Conservation (phyloP, 306 rosid genomes). For the Gastrolobium villosum region DNA sequence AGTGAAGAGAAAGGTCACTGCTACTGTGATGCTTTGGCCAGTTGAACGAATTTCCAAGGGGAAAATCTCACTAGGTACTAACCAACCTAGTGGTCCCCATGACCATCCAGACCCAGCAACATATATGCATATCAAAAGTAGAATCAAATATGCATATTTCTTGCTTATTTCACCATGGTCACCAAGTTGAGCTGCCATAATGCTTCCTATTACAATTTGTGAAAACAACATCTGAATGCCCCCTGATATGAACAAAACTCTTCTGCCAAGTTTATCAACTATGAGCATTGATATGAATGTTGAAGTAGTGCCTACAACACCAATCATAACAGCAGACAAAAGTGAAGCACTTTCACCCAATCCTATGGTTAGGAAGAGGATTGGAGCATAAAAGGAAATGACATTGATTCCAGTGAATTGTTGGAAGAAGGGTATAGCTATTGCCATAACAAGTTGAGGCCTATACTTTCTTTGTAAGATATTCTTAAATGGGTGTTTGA, state of each 20-base stretch:
- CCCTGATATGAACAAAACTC: constrained; percentile 64
- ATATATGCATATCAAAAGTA: constrained; percentile 62
- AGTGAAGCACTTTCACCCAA: constrained; percentile 70
- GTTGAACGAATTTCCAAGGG: constrained; percentile 71
- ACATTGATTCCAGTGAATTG: constrained; percentile 78
- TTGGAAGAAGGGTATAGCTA: constrained; percentile 75
- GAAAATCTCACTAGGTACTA: constrained; percentile 76
- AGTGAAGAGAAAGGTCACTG: constrained; percentile 65
- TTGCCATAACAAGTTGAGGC: constrained; percentile 77
- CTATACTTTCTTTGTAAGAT: constrained; percentile 61
- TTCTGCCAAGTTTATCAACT: constrained; percentile 74
- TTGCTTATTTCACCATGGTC: constrained; percentile 65
- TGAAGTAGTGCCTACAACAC: constrained; percentile 53
- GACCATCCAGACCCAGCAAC: constrained; percentile 79
- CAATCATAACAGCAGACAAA: constrained; percentile 53
- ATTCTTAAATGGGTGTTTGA: constrained; percentile 60
- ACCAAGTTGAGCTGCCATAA: constrained; percentile 61
- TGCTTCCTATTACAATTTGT: constrained; percentile 60
- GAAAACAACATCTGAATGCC: constrained; percentile 72
- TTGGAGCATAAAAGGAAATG: constrained; percentile 68
- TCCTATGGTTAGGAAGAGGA: constrained; percentile 66
- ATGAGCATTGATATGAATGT: constrained; percentile 74
- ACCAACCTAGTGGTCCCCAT: constrained; percentile 80
- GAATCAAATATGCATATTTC: constrained; percentile 59
- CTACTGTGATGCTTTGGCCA: constrained; percentile 66